These are phyloP conservation scores for Aspergillus coremiiformis DNA, from an alignment of 495 filamentous ascomycete genomes.

Conservation along the genomic window DNA sequence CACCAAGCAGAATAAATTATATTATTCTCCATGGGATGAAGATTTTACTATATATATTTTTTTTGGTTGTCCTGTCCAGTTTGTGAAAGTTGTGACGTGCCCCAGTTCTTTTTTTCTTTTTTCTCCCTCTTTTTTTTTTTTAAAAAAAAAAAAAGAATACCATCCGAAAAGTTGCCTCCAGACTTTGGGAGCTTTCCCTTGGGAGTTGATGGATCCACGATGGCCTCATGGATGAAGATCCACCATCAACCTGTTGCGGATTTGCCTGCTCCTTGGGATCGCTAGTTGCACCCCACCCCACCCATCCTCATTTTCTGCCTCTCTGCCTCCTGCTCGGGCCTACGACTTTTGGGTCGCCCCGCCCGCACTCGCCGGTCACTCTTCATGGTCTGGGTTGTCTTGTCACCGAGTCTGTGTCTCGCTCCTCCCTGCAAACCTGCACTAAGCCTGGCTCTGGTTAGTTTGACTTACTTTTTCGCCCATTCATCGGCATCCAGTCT, in stretches of 20 bases:
- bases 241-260: slow-evolving; percentile 12
- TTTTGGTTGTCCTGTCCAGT: not conserved
- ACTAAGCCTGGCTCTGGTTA: slow-evolving; percentile 11
- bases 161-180: slow-evolving; percentile 1
- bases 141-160: not conserved
- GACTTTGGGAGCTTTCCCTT: not conserved
- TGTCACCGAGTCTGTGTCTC: slow-evolving; percentile 1
- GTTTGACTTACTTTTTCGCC: slow-evolving; percentile 7
- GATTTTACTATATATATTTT: not conserved
- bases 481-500: slow-evolving; percentile 3
- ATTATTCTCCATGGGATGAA: not conserved
- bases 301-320: slow-evolving; percentile 3
- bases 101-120: slow-evolving; percentile 1
- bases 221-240: slow-evolving; percentile 14
- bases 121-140: no score
- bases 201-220: slow-evolving; percentile 13
- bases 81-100: not conserved
- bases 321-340: slow-evolving; percentile 16
- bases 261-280: slow-evolving; percentile 22
- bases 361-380: slow-evolving; percentile 14
- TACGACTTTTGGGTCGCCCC: slow-evolving; percentile 18
- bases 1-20: not conserved
- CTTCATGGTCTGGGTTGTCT: slow-evolving; percentile 8
- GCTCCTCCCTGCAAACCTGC: slow-evolving; percentile 9
- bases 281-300: slow-evolving; percentile 18